phyloP scores from a whole-genome alignment of 2,329 filamentous ascomycete genomes.

The Claviceps fusiformis region DNA sequence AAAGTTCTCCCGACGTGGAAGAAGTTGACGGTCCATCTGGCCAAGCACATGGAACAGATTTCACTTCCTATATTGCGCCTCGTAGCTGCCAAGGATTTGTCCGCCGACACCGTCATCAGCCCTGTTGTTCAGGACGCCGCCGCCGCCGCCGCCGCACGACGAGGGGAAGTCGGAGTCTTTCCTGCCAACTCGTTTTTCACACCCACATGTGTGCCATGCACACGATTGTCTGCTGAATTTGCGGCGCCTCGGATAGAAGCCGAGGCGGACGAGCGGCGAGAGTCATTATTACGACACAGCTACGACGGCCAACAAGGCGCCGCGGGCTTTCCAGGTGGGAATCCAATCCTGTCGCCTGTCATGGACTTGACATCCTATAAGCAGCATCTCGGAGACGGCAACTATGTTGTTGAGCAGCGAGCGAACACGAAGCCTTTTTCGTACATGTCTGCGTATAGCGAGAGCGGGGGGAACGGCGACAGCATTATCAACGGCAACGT shows the following conservation, averaged over 20 bases:
- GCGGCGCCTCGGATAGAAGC: neutral
- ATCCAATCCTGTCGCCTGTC: constrained; percentile 15
- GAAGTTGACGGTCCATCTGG: constrained; percentile 83
- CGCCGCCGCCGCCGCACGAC: too few relatives aligned
- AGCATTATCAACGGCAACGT: neutral
- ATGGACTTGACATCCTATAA: constrained; percentile 13
- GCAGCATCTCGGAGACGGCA: constrained; percentile 11
- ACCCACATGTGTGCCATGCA: constrained; percentile 8
- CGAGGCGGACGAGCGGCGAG: constrained; percentile 3
- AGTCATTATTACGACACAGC: neutral
- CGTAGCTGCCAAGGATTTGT: constrained; percentile 35
- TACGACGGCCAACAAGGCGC: constrained; percentile 1
- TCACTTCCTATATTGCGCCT: constrained; percentile 64
- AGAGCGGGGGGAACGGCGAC: constrained; percentile 1
- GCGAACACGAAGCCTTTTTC: neutral
- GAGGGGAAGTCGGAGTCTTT: constrained; percentile 9
- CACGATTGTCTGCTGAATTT: neutral
- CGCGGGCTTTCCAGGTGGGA: constrained; percentile 9
- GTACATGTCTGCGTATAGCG: neutral
- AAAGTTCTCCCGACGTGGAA: constrained; percentile 76
- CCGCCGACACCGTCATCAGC: constrained; percentile 52
- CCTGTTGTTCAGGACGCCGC: constrained; percentile 48
- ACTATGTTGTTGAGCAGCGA: neutral
- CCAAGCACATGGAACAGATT: constrained; percentile 89
- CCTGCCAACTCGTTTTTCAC: neutral